Percentiles rank a stretch among this genome's conserved stretches.
Conservation (phyloP, 129 eudicot genomes). For the Artemisia tridentata region DNA sequence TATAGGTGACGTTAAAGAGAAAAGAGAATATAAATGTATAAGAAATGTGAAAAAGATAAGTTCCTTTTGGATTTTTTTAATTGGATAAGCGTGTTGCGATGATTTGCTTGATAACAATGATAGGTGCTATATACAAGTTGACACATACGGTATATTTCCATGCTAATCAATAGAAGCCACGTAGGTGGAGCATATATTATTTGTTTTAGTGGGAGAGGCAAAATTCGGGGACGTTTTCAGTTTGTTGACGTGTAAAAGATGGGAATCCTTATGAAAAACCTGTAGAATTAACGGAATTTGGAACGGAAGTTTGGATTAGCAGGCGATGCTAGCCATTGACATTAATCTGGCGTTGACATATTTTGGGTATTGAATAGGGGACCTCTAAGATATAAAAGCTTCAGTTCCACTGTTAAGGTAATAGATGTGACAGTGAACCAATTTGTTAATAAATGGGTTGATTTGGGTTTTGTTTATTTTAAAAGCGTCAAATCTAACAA, state of each 20-base stretch:
- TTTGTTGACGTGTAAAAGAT: slow-evolving; percentile 19
- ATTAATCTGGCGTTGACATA: slow-evolving; percentile 7
- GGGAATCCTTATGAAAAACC: slow-evolving; percentile 21
- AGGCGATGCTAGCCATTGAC: neutral
- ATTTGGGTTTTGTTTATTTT: too few species aligned
- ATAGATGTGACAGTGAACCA: neutral
- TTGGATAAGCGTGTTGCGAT: slow-evolving; percentile 34
- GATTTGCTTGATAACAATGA: slow-evolving; percentile 44
- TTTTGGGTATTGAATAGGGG: slow-evolving; percentile 7
- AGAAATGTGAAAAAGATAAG: slow-evolving; percentile 29
- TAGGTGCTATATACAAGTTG: slow-evolving; percentile 49
- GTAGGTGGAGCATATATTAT: slow-evolving; percentile 32
- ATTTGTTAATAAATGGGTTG: too few species aligned
- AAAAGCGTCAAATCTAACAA: too few species aligned
- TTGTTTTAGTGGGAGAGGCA: slow-evolving; percentile 26
- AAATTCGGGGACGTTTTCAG: slow-evolving; percentile 20
- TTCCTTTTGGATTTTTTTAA: slow-evolving; percentile 38
- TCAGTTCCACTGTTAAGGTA: neutral
- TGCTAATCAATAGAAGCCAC: slow-evolving; percentile 10
- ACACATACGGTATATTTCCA: slow-evolving; percentile 30
- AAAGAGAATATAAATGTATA: slow-evolving; percentile 8
- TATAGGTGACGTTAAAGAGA: slow-evolving; percentile 26
- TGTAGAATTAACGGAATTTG: slow-evolving; percentile 15
- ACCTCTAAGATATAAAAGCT: neutral
- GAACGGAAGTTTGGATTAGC: slow-evolving; percentile 11